Evolutionary conservation across 495 filamentous ascomycete genomes (phyloP), one percentile per base, ranked within the genome.

Genomic region (Copromyces sp.): DNA sequence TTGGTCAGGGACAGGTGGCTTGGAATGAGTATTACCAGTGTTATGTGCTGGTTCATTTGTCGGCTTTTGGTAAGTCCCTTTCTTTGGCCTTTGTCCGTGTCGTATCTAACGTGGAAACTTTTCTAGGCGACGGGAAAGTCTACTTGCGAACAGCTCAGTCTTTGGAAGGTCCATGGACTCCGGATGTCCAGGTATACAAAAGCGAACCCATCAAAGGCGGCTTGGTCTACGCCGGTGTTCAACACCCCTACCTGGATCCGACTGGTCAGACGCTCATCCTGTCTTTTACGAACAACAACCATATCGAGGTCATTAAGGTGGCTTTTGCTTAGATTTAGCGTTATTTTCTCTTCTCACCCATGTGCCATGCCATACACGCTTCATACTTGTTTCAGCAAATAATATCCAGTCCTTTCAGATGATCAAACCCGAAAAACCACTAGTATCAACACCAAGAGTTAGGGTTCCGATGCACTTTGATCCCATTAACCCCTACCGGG

Each of bases 331-430:
- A 65, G 29, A n/a, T 9, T 39, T 38, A 71, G 35, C 70, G 74
- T 8, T 75, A 75, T 70, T 70, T 77, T 76, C 72, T 87, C 85
- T 69, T 88, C 84, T 74, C 83, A 88, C 70, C 78, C 78, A 59
- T 24, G 24, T 24, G 24, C 24, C 24, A 24, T 24, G 24, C 24
- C 4, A 29, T 14, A 29, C 9, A 1, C 24, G 24, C 24, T 59
- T 1, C n/a, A 87, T 40, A 40, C 39, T 40, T 40, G 1, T 35
- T 35, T 14, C 11, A 12, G 11, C 20, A 29, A 24, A 59, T 29
- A 0, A 17, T 4, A 35, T 61, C 7, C 29, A 72, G 3, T 35
- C 1, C 24, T 24, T 12, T 29, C 9, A 29, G 1, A 3, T 17
- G 0, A 61, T 61, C 7, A 9, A 12, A 72, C 39, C 61, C 29